Conservation (phyloP, 306 rosid genomes). For the Oemleria cerasiformis region DNA sequence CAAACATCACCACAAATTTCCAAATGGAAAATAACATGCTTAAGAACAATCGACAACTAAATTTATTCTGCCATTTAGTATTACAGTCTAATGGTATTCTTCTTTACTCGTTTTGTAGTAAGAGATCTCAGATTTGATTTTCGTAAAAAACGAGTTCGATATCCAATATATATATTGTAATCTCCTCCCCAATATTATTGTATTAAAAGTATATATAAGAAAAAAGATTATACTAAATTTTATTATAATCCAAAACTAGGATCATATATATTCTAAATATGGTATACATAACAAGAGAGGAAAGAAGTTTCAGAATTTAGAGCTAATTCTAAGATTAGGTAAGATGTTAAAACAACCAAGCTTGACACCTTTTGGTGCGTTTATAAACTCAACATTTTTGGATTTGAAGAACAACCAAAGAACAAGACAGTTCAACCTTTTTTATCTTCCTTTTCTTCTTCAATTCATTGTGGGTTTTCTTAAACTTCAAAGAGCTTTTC, state of each 20-base stretch:
- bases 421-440: not conserved
- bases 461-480: not conserved
- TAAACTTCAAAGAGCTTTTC: not conserved
- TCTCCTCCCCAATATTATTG: too few relatives aligned
- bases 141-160: too few relatives aligned
- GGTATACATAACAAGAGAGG: not conserved
- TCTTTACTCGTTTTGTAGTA: too few relatives aligned
- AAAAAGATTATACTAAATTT: accelerated
- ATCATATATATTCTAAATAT: not conserved
- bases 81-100: too few relatives aligned
- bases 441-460: not conserved
- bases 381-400: not conserved
- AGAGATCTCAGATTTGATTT: too few relatives aligned
- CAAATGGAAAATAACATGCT: too few relatives aligned
- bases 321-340: not conserved
- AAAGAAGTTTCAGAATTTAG: not conserved
- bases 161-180: too few relatives aligned
- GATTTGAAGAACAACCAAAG: not conserved
- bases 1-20: too few relatives aligned
- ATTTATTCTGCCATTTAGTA: too few relatives aligned
- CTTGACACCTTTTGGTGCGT: not conserved
- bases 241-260: too few relatives aligned
- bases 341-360: constrained; percentile 10
- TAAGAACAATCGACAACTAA: too few relatives aligned
- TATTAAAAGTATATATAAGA: too few relatives aligned